Evolutionary conservation across 2,329 filamentous ascomycete species (phyloP), one percentile per base, ranked within the genome.

Genomic region (Geosmithia putterillii): DNA sequence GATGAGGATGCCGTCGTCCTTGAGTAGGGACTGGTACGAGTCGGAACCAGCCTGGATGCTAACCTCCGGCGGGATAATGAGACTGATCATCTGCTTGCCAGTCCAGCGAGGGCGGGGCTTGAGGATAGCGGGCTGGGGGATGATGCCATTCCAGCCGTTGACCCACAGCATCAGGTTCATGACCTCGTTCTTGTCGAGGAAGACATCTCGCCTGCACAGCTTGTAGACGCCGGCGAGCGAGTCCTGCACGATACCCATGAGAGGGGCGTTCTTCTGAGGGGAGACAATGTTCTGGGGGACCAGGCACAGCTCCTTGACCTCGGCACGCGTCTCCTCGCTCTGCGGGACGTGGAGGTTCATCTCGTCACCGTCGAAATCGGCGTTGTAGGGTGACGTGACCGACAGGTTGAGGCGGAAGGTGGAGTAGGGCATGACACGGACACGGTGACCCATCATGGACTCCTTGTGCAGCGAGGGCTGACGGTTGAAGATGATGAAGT

Each of bases 321-420:
- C 92, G 39, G 94, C 88, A 47, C 92, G 84, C 28, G 94, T 94
- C 64, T 99, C 94, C 58, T 98, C 89, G 34, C 86, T 92, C 58
- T 99, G 92, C 4, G 92, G 94, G 42, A 98, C 94, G 75, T 99
- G 92, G 67, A 99, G 79, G 60, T 99, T 99, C 92, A 99, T 99
- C 66, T 99, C 92, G 62, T 98, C 92, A 67, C 92, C 92, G 58
- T 98, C 92, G 67, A 98, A 98, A 85, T 98, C 92, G 54, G 92
- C 92, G 68, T 99, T 99, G 73, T 99, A 99, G 0, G 92, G 92
- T 22, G 89, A 94, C 1, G 94, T 98, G 57, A 98, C 92, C 0
- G 92, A 98, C 52, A 98, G 65, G 57, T 99, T 99, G 40, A 99
- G 76, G 50, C 92, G 83, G 72, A 99, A 99, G 2, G 92, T 99